Conservation (phyloP, 1,284 basidiomycete genomes). For the Sanghuangporus sanghuang region DNA sequence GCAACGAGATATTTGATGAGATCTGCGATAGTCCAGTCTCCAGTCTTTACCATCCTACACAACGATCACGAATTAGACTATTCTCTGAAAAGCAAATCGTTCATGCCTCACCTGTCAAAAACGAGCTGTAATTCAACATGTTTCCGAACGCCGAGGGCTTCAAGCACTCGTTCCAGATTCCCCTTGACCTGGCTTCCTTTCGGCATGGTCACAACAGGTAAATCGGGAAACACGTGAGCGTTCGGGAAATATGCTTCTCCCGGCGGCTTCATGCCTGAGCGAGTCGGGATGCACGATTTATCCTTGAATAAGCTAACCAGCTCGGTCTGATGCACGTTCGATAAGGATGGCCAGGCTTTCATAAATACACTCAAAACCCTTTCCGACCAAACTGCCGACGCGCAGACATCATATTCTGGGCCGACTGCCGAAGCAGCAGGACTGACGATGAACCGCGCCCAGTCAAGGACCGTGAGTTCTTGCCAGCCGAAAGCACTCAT, state of each 20-base stretch:
- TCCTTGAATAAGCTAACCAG: slow-evolving; percentile 55
- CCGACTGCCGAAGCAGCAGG: slow-evolving; percentile 36
- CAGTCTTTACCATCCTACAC: slow-evolving; percentile 78
- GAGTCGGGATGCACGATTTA: slow-evolving; percentile 81
- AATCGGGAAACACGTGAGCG: slow-evolving; percentile 84
- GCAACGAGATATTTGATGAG: slow-evolving; percentile 89
- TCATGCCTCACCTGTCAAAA: slow-evolving; percentile 61
- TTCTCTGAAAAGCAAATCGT: neutral
- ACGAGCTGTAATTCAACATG: slow-evolving; percentile 89
- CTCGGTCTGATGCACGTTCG: slow-evolving; percentile 52
- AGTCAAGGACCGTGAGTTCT: slow-evolving; percentile 75
- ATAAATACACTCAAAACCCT: slow-evolving; percentile 69
- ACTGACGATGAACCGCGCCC: slow-evolving; percentile 64
- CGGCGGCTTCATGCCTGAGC: slow-evolving; percentile 71
- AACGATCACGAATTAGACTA: slow-evolving; percentile 14
- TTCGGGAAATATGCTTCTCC: slow-evolving; percentile 84
- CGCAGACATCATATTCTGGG: slow-evolving; percentile 60
- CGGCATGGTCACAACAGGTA: slow-evolving; percentile 78
- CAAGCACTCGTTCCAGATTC: slow-evolving; percentile 71
- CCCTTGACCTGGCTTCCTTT: slow-evolving; percentile 53
- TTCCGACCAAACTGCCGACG: slow-evolving; percentile 78
- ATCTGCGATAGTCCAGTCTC: slow-evolving; percentile 75
- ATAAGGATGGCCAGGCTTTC: slow-evolving; percentile 73
- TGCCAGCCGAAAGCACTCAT: slow-evolving; percentile 69
- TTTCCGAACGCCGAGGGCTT: slow-evolving; percentile 79